These are phyloP conservation scores for Ganoderma sinense DNA, from an alignment of 1,284 basidiomycete species.

Conservation along the genomic window DNA sequence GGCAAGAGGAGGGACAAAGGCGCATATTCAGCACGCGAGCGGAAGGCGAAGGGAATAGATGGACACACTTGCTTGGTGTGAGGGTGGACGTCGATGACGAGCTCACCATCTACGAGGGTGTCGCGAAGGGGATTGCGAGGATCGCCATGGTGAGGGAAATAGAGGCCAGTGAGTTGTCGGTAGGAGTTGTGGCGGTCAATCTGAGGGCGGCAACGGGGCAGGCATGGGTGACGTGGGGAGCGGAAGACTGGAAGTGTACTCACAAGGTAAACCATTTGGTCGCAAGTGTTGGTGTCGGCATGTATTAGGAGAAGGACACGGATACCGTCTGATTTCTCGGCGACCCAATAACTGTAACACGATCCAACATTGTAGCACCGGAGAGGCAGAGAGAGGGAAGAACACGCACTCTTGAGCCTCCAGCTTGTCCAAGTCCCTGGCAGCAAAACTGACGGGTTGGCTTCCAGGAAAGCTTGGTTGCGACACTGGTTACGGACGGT, in stretches of 20 bases:
- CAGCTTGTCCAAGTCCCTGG: conserved; percentile 74
- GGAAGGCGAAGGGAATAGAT: conserved; percentile 1
- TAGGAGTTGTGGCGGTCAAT: conserved; percentile 96
- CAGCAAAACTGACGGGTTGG: conserved; percentile 90
- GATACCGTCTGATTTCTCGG: conserved; percentile 99
- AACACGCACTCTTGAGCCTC: conserved; percentile 82
- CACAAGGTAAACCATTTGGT: conserved; percentile 87
- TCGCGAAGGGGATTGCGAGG: conserved; percentile 72
- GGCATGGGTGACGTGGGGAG: conserved; percentile 1
- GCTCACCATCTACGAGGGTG: conserved; percentile 93
- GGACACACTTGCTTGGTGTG: conserved; percentile 65
- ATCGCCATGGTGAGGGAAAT: conserved; percentile 89
- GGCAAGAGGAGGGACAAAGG: conserved; percentile 18
- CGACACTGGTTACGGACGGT: not conserved
- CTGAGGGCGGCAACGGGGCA: conserved; percentile 48
- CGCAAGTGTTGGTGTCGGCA: conserved; percentile 67
- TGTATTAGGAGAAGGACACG: conserved; percentile 90
- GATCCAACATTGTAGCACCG: conserved; percentile 13
- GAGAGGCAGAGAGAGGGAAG: conserved; percentile 2
- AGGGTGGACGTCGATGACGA: conserved; percentile 91
- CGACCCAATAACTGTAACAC: conserved; percentile 91
- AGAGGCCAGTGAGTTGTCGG: conserved; percentile 76
- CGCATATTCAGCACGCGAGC: conserved; percentile 2
- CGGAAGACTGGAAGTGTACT: conserved; percentile 36
- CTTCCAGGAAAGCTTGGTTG: conserved; percentile 83